These are phyloP conservation scores for Russula brevipes DNA, from an alignment of 768 basidiomycete genomes.

Conservation along the genomic window DNA sequence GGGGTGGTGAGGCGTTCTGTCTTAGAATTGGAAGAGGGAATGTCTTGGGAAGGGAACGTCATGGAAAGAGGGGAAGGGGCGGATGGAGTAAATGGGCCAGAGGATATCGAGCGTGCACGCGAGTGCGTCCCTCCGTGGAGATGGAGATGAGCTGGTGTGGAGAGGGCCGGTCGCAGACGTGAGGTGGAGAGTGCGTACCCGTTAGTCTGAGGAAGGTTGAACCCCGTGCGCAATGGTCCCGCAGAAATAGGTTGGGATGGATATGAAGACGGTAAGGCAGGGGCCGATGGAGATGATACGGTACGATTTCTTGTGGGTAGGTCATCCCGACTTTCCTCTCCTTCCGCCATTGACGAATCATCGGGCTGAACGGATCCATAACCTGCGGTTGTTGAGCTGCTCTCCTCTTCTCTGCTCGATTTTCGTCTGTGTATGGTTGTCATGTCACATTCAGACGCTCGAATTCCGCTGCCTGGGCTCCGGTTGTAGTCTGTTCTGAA, in stretches of 20 bases:
- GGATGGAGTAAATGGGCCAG: slow-evolving; percentile 43
- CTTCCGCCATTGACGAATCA: background rate
- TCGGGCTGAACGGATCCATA: slow-evolving; percentile 20
- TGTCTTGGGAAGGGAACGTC: slow-evolving; percentile 34
- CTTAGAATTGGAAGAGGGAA: slow-evolving; percentile 21
- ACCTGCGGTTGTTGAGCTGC: slow-evolving; percentile 22
- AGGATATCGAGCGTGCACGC: slow-evolving; percentile 47
- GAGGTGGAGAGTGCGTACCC: slow-evolving; percentile 24
- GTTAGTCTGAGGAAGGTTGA: slow-evolving; percentile 41
- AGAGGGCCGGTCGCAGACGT: slow-evolving; percentile 31
- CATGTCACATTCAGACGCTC: slow-evolving; percentile 7
- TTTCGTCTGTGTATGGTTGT: slow-evolving; percentile 35
- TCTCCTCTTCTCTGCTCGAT: slow-evolving; percentile 36
- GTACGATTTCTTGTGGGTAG: slow-evolving; percentile 20
- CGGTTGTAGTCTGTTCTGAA: background rate
- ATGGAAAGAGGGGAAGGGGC: slow-evolving; percentile 49
- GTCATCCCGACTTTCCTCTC: background rate
- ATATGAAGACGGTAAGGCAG: slow-evolving; percentile 28
- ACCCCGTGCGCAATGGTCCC: slow-evolving; percentile 27
- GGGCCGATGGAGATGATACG: slow-evolving; percentile 19
- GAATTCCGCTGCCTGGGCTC: background rate
- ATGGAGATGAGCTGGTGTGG: slow-evolving; percentile 26
- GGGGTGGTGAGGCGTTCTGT: slow-evolving; percentile 7
- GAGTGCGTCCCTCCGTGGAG: slow-evolving; percentile 31
- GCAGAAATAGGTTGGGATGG: slow-evolving; percentile 29